Evolutionary conservation across 164 flowering plant genomes (phyloP), one percentile per base, ranked within the genome.

Genomic region (Dillenia turbinata): DNA sequence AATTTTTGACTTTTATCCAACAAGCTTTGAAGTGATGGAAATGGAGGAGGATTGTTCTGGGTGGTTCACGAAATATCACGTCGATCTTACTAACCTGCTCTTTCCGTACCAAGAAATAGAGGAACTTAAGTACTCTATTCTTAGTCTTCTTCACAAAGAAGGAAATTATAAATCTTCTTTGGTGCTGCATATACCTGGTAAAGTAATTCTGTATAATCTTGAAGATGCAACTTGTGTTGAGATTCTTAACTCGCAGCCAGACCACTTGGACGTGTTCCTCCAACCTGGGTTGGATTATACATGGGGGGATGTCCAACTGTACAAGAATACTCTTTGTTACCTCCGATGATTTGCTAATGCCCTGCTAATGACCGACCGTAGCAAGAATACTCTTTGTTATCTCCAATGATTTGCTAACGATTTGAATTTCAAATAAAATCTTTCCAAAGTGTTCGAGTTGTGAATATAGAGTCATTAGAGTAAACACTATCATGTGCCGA

Each of bases 1-100:
- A 1, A 58, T 55, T 10, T 49, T 19, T 47, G 62, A 59, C 1
- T 33, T 33, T 33, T 33, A 33, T 5, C 49, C 26, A 12, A 52
- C 50, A 7, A 50, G 24, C 14, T 76, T 72, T 44, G 47, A 63
- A 8, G 71, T 72, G 1, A 56, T 55, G 49, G 75, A 67, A 57
- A 61, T 75, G 72, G 49, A 58, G 52, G 52, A 51, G 9, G 70
- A 71, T 19, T 65, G 47, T 58, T 64, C 70, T 9, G 46, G 43
- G 1, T 75, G 71, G 74, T 45, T 67, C 49, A 48, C 58, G 14
- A 68, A 59, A 63, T 71, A 68, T 26, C 45, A 12, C 0, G 68
- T 71, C 9, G 63, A 75, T 56, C 62, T 62, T 51, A 50, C 19
- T 12, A 33, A 33, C 40, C 40, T 33, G 40, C 0, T 33, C 7